Conservation (phyloP, 805 yeast species). For the Myxozyma vanderwaltii region DNA sequence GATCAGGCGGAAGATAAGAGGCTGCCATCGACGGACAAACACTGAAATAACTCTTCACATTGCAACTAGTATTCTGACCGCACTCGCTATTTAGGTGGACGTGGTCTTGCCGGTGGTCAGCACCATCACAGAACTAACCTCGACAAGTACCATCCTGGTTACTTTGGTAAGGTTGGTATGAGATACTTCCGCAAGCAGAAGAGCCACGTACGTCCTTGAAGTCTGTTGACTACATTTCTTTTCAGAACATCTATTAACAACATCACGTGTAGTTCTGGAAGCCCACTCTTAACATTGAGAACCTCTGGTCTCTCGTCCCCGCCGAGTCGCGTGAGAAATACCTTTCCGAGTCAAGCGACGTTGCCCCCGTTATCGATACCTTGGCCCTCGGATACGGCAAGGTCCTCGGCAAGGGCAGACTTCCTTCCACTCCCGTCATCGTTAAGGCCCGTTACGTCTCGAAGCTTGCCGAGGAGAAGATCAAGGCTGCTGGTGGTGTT, state of each 20-base stretch:
- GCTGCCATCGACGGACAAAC: too few relatives aligned
- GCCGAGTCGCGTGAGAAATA: constrained; percentile 92
- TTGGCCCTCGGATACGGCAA: constrained; percentile 99
- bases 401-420: constrained; percentile 98
- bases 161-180: constrained; percentile 99
- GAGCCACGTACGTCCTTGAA: constrained; percentile 36
- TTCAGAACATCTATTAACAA: too few relatives aligned
- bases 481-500: constrained; percentile 99
- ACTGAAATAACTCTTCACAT: not conserved
- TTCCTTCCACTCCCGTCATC: constrained; percentile 97
- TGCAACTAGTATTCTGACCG: not conserved
- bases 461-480: constrained; percentile 98
- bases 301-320: constrained; percentile 96
- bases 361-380: constrained; percentile 99
- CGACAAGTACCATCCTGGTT: constrained; percentile 99
- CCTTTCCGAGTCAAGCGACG: constrained; percentile 78
- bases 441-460: constrained; percentile 99
- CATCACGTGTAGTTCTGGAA: constrained; percentile 75
- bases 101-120: constrained; percentile 99
- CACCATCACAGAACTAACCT: constrained; percentile 99
- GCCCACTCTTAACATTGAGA: constrained; percentile 97
- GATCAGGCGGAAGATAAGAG: too few relatives aligned
- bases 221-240: not conserved
- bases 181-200: constrained; percentile 52
- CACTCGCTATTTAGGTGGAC: constrained; percentile 63